These are phyloP conservation scores for Pythium sp. DNA, from an alignment of 352 stramenopile genomes.

Conservation along the genomic window DNA sequence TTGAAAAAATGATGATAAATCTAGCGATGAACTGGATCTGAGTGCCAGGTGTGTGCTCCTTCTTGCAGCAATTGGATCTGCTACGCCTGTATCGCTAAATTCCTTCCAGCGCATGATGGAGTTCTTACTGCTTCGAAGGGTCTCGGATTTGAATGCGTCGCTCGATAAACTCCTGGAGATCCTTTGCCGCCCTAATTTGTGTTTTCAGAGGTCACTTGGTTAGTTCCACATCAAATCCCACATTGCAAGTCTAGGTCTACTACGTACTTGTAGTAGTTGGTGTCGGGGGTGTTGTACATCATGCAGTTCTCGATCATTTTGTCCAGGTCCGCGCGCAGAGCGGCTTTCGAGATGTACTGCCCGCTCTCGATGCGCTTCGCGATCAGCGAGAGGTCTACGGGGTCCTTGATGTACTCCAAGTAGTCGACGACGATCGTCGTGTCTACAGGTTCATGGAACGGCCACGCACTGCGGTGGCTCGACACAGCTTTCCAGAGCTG, in stretches of 20 bases:
- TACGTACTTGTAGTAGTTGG: slow-evolving; percentile 96
- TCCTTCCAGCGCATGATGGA: not conserved
- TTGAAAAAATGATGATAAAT: not conserved
- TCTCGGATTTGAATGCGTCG: slow-evolving; percentile 59
- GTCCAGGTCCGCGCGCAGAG: slow-evolving; percentile 93
- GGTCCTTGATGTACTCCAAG: slow-evolving; percentile 95
- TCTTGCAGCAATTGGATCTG: not conserved
- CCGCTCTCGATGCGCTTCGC: slow-evolving; percentile 81
- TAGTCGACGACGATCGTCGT: slow-evolving; percentile 95
- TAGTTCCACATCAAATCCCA: not conserved
- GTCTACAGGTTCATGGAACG: slow-evolving; percentile 97
- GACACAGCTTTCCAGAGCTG: slow-evolving; percentile 89
- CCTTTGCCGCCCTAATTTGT: slow-evolving; percentile 55
- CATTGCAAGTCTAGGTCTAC: not conserved
- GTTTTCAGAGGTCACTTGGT: not conserved
- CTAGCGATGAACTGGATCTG: not conserved
- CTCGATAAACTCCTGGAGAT: slow-evolving; percentile 76
- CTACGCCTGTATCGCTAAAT: not conserved
- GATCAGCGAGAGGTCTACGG: slow-evolving; percentile 88
- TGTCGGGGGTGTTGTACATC: slow-evolving; percentile 94
- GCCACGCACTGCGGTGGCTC: slow-evolving; percentile 95
- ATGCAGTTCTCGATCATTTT: slow-evolving; percentile 98
- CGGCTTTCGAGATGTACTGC: slow-evolving; percentile 89
- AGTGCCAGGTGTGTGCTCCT: not conserved
- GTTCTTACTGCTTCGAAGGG: slow-evolving; percentile 12